Base-by-base conservation (phyloP, 176 grass and related monocot genomes). In the Triticum turgidum region DNA sequence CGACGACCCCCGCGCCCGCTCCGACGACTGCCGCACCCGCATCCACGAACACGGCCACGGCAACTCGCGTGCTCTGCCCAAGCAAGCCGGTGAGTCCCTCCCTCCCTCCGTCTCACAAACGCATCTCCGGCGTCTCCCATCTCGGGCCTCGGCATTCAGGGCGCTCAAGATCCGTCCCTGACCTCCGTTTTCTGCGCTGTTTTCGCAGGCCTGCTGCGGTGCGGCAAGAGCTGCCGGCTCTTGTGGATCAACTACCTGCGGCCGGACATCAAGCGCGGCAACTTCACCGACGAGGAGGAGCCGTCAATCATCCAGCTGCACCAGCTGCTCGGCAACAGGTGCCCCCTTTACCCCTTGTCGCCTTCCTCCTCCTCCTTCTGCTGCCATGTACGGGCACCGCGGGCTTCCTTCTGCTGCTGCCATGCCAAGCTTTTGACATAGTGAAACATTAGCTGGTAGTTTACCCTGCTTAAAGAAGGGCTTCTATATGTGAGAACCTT, bases 211-310 rank as follows among this genome's bases (percentile, higher is more conserved):
- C 81, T 97, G 44, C 83, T 89, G 32, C 87, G 94, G 68, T 97
- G 94, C 72, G 92, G 90, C 4, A 97, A 97, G 90, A 97, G 94
- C 82, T 95, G 93, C 89, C 92, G 94, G 52, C 90, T 97, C 66
- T 90, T 92, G 81, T 97, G 94, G 92, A 97, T 91, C 84, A 97
- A 97, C 89, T 97, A 97, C 87, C 90, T 97, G 47, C 83, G 94
- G 0, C 94, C 94, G 1, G 90, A 94, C 87, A 94, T 97, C 87
- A 97, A 97, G 85, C 90, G 94, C 69, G 94, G 92, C 83, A 97
- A 94, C 80, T 97, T 97, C 82, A 82, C 77, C 81, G 85, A 75
- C 77, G 92, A 97, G 76, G 94, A 97, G 42, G 94, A 97, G 92
- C 88, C 92, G 30, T 56, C 61, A 66, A 97, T 97, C 82, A 83